These are phyloP conservation scores for Leptoxyphium fumago DNA, from an alignment of 2,329 filamentous ascomycete genomes.

Conservation along the genomic window DNA sequence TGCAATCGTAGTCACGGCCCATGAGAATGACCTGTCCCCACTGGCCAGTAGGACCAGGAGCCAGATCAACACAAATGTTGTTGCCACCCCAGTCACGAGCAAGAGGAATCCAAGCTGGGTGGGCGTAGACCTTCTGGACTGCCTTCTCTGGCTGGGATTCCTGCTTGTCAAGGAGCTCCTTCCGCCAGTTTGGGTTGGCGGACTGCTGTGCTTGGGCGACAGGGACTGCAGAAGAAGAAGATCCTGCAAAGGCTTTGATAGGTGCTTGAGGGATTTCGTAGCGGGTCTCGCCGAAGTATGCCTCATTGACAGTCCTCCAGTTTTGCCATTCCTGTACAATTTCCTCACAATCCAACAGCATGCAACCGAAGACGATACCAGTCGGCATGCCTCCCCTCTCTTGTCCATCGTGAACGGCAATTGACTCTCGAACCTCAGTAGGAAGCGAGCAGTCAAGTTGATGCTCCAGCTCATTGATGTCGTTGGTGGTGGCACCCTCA, in stretches of 20 bases:
- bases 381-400: slow-evolving; percentile 84
- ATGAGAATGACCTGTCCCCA: slow-evolving; percentile 98
- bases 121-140: slow-evolving; percentile 84
- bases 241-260: slow-evolving; percentile 51
- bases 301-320: slow-evolving; percentile 85
- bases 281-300: slow-evolving; percentile 49
- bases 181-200: slow-evolving; percentile 49
- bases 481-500: slow-evolving; percentile 83
- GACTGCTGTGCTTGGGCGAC: slow-evolving; percentile 26
- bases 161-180: slow-evolving; percentile 71
- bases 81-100: slow-evolving; percentile 98
- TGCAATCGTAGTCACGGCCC: slow-evolving; percentile 94
- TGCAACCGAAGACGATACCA: slow-evolving; percentile 81
- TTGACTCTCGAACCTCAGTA: slow-evolving; percentile 81
- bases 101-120: slow-evolving; percentile 88
- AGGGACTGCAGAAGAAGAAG: slow-evolving; percentile 43
- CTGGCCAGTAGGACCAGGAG: slow-evolving; percentile 73
- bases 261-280: slow-evolving; percentile 48
- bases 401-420: slow-evolving; percentile 89
- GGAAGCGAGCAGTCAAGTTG: slow-evolving; percentile 88
- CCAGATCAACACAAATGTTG: slow-evolving; percentile 84
- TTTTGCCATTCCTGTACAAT: slow-evolving; percentile 97
- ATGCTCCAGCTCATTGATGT: slow-evolving; percentile 92
- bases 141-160: slow-evolving; percentile 75
- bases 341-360: slow-evolving; percentile 95